Base-by-base conservation (phyloP, 805 yeast species). In the Saccharomycopsis fermentans region DNA sequence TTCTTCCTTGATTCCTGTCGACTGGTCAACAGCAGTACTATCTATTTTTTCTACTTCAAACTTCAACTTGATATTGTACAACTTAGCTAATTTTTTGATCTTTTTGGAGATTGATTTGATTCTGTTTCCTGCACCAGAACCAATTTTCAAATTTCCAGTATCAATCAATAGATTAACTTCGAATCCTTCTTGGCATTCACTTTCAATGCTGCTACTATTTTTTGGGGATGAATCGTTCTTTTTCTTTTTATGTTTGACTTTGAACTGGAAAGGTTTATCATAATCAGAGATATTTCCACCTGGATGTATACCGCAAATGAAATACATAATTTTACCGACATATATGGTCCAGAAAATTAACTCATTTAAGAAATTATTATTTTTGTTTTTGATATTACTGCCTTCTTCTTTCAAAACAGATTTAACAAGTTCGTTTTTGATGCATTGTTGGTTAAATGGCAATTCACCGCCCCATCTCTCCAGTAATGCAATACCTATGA, bases 401-500 rank as follows among this genome's bases (percentile, higher is more conserved):
- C 35, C 27, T 54, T 71, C 73, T 1, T 74, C 70, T 55, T 79
- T 74, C 57, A 78, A 66, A 4, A 81, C 83, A 39, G 80, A 65
- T 53, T 73, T 76, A 63, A 80, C 82, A 39, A 82, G 67, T 6
- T 73, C 71, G 11, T 73, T 68, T 63, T 78, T 78, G 64, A 74
- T 78, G 21, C 63, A 68, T 57, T 75, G 78, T 62, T 82, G 84
- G 52, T 73, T 70, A 47, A 79, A 81, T 16, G 89, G 86, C 14
- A 86, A 72, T 62, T 84, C 90, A 3, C 87, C 89, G 37, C 92
- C 92, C 92, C 92, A 87, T 63, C 94, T 74, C 64, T 85, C 88
- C 71, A 90, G 83, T 27, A 86, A 72, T 1, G 90, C 87, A 34
- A 86, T 77, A 0, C 92, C 92, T 12, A 86, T 77, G 54, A 87